phyloP scores from a whole-genome alignment of 768 basidiomycete species.

The Boletus sp. region DNA sequence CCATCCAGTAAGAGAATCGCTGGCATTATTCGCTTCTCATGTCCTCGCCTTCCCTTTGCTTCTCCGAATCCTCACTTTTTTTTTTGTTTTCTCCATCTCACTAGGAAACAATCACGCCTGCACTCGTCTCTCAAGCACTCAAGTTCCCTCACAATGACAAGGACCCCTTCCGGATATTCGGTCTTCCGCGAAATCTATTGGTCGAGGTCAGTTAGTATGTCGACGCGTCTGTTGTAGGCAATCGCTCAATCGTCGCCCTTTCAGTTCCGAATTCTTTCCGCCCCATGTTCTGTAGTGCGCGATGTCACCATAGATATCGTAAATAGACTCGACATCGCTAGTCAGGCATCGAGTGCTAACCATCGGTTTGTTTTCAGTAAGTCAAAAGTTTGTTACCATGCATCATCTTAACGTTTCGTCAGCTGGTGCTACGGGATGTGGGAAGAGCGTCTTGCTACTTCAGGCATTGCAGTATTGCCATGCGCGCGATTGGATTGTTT shows the following conservation, averaged over 20 bases:
- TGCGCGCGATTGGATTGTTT: constrained; percentile 69
- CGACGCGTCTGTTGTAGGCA: neutral
- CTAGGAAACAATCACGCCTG: constrained; percentile 32
- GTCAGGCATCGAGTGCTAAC: constrained; percentile 44
- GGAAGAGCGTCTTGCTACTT: constrained; percentile 76
- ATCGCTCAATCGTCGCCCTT: neutral
- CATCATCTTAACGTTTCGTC: constrained; percentile 2
- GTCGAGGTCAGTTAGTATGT: constrained; percentile 56
- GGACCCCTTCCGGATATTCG: constrained; percentile 60
- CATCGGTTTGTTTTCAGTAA: constrained; percentile 64
- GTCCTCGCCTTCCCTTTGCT: neutral
- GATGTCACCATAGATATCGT: constrained; percentile 57
- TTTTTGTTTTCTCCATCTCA: neutral
- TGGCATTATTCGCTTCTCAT: neutral
- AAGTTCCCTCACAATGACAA: constrained; percentile 43
- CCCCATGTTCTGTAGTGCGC: constrained; percentile 71
- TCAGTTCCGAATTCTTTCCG: constrained; percentile 67
- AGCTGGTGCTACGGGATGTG: constrained; percentile 75
- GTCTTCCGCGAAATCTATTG: constrained; percentile 64
- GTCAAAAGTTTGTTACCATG: constrained; percentile 23
- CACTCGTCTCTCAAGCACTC: constrained; percentile 43
- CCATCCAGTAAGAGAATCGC: constrained; percentile 36
- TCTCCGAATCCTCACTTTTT: neutral
- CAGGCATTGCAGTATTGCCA: constrained; percentile 72
- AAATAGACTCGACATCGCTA: constrained; percentile 50